Evolutionary conservation across 2,329 filamentous ascomycete genomes (phyloP), one percentile per base, ranked within the genome.

Genomic region (Xylogone sp.): DNA sequence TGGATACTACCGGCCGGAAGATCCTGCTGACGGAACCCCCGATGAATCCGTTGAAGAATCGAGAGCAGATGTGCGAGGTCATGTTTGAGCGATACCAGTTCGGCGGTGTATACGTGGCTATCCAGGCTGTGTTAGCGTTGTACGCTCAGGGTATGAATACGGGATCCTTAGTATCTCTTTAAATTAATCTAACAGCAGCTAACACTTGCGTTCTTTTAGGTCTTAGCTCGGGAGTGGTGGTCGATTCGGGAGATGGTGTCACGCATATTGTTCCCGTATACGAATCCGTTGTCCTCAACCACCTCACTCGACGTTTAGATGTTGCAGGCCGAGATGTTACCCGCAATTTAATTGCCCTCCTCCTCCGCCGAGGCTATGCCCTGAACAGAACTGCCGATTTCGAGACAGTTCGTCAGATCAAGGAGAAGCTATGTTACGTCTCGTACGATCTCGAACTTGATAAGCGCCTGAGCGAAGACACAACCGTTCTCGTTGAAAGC

Each of bases 381-480:
- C 84, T 99, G 56, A 99, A 99, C 82, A 85, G 94, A 69, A 99
- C 94, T 12, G 94, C 94, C 68, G 94, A 99, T 71, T 99, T 99
- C 71, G 94, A 99, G 74, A 99, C 94, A 3, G 94, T 99, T 51
- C 88, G 94, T 56, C 93, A 97, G 71, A 97, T 99, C 77, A 99
- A 99, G 77, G 94, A 99, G 79, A 99, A 99, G 80, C 87, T 99
- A 48, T 97, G 94, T 80, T 99, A 99, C 70, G 93, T 99, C 52
- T 97, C 92, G 12, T 99, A 97, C 77, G 94, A 99, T 70, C 82
- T 99, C 52, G 91, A 96, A 72, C 79, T 99, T 50, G 94, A 99
- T 77, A 92, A 97, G 75, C 86, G 89, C 62, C 83, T 99, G 58
- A 95, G 90, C 66, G 94, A 99, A 74, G 94, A 99, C 65, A 99